phyloP scores from a whole-genome alignment of 768 basidiomycete species.

The Melanogaster broomeanus region DNA sequence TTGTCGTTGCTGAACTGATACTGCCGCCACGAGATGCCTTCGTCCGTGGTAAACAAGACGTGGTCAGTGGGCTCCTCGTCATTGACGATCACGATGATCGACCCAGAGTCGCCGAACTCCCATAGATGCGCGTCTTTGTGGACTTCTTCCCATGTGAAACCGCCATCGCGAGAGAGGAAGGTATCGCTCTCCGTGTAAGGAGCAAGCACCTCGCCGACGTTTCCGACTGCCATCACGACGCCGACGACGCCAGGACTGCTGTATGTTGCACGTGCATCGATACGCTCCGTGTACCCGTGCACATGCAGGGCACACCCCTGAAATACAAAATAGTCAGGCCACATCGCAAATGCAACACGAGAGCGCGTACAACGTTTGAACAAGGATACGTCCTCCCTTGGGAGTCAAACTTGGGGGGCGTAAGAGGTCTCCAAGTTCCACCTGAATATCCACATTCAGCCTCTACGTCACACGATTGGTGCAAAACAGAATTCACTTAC shows the following conservation, averaged over 20 bases:
- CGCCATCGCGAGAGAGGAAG: slow-evolving; percentile 94
- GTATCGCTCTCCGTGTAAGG: slow-evolving; percentile 89
- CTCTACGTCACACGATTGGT: neutral
- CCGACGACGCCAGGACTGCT: slow-evolving; percentile 92
- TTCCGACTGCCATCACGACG: slow-evolving; percentile 94
- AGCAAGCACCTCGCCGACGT: slow-evolving; percentile 83
- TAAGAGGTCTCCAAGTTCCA: slow-evolving; percentile 83
- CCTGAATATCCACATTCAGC: slow-evolving; percentile 43
- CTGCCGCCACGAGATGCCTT: slow-evolving; percentile 86
- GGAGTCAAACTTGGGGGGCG: slow-evolving; percentile 76
- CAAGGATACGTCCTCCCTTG: slow-evolving; percentile 74
- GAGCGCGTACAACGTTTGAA: slow-evolving; percentile 52
- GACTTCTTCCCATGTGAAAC: slow-evolving; percentile 98
- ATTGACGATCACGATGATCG: slow-evolving; percentile 90
- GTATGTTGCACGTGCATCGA: slow-evolving; percentile 89
- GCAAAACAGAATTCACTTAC: slow-evolving; percentile 40
- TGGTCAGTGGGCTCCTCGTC: slow-evolving; percentile 93
- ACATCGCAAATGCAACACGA: neutral
- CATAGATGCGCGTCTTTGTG: slow-evolving; percentile 98
- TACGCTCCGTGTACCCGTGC: slow-evolving; percentile 94
- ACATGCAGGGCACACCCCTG: slow-evolving; percentile 87
- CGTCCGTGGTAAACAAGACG: slow-evolving; percentile 86
- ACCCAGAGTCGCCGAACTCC: slow-evolving; percentile 98
- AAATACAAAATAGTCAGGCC: slow-evolving; percentile 1
- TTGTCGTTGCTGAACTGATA: slow-evolving; percentile 77